A percentile compares a stretch with the other conserved stretches of the same genome.
Conservation (phyloP, 2,329 filamentous ascomycete genomes). For the Calonectria henricotiae region DNA sequence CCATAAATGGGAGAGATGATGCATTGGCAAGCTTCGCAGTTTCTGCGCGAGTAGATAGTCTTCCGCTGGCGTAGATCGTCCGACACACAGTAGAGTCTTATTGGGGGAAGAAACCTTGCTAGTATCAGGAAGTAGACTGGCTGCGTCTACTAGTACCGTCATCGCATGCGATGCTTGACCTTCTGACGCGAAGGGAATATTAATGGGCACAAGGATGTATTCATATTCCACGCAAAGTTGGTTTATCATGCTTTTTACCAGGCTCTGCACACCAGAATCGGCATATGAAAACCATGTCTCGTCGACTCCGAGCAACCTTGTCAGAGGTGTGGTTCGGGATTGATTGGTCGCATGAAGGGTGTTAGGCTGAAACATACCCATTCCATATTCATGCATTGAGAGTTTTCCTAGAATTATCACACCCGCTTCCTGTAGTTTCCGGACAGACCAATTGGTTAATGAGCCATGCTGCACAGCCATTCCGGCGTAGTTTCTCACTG, state of each 20-base stretch:
- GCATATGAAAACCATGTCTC: constrained; percentile 74
- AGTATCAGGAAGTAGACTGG: constrained; percentile 65
- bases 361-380: constrained; percentile 65
- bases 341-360: constrained; percentile 2
- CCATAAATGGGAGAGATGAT: constrained; percentile 80
- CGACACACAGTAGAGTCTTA: constrained; percentile 77
- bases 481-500: constrained; percentile 73
- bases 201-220: constrained; percentile 71
- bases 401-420: constrained; percentile 81
- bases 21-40: constrained; percentile 78
- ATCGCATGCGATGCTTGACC: constrained; percentile 82
- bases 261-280: constrained; percentile 60
- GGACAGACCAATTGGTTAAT: constrained; percentile 79
- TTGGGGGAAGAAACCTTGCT: constrained; percentile 73
- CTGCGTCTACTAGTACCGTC: constrained; percentile 78
- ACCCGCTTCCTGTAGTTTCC: constrained; percentile 79
- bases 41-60: constrained; percentile 81
- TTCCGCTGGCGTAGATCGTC: constrained; percentile 73
- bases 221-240: constrained; percentile 69
- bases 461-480: constrained; percentile 57
- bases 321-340: constrained; percentile 29
- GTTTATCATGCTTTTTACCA: constrained; percentile 64
- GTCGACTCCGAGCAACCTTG: constrained; percentile 75
- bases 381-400: constrained; percentile 84
- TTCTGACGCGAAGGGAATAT: constrained; percentile 72